A percentile compares a stretch with the other conserved stretches of the same genome.
These are phyloP conservation scores for Salix exigua DNA, from an alignment of 345 rosid species.

Conservation along the genomic window DNA sequence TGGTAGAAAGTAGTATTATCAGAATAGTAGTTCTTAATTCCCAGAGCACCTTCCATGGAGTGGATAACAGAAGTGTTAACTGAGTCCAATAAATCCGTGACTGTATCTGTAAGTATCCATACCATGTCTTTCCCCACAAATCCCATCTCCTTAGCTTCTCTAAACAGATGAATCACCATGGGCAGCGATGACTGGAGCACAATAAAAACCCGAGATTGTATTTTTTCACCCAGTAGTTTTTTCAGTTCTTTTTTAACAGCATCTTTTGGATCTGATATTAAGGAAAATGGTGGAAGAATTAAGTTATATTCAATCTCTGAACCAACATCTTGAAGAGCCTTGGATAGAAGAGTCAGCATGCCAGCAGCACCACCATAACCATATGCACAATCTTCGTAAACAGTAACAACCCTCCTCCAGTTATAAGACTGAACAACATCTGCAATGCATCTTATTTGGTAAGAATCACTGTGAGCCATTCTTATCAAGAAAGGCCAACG, in stretches of 20 bases:
- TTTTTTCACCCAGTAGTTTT: not conserved
- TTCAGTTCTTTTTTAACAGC: conserved; percentile 26
- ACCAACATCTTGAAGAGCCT: conserved; percentile 24
- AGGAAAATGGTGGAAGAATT: conserved; percentile 38
- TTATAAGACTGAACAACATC: conserved; percentile 26
- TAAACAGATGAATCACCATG: conserved; percentile 33
- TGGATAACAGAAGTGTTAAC: conserved; percentile 35
- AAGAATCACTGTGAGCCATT: conserved; percentile 29
- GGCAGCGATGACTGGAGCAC: conserved; percentile 39
- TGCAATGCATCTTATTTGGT: conserved; percentile 40
- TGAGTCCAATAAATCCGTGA: conserved; percentile 31
- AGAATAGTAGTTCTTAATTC: conserved; percentile 31
- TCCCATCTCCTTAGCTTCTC: conserved; percentile 37
- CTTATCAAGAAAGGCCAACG: conserved; percentile 42
- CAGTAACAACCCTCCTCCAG: conserved; percentile 35
- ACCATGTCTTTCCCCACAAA: conserved; percentile 34
- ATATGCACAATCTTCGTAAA: conserved; percentile 36
- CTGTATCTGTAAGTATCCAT: conserved; percentile 39
- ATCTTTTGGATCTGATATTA: conserved; percentile 15
- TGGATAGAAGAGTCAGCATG: conserved; percentile 23
- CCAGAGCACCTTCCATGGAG: conserved; percentile 45
- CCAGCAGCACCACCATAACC: conserved; percentile 32
- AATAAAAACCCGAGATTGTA: conserved; percentile 38
- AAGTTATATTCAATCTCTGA: conserved; percentile 39
- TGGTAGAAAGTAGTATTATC: conserved; percentile 6